Conservation (phyloP, 305 asterid genomes). For the Solanum hybrid region DNA sequence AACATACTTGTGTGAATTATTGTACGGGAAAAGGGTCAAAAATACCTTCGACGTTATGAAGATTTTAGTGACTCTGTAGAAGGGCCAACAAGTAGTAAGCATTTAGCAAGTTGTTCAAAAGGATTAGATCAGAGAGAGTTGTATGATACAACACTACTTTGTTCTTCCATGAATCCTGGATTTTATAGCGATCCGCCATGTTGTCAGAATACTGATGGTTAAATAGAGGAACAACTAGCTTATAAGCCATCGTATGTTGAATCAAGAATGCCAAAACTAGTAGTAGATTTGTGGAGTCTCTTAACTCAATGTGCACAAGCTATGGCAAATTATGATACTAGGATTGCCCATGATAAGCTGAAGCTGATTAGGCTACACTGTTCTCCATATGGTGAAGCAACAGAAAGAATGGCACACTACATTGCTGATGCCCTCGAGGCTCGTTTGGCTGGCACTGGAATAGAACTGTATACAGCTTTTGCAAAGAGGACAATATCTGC, state of each 20-base stretch:
- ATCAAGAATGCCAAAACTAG: conserved; percentile 13
- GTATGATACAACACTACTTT: conserved; percentile 19
- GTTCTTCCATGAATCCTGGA: conserved; percentile 11
- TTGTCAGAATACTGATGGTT: not conserved
- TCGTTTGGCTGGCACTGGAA: conserved; percentile 54
- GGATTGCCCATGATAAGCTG: conserved; percentile 32
- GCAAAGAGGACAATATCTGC: conserved; percentile 15
- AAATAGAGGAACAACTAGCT: not conserved
- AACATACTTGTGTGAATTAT: not conserved
- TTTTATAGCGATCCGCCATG: not conserved
- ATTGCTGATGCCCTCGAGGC: conserved; percentile 68
- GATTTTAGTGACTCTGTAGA: conserved; percentile 3
- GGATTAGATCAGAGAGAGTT: conserved; percentile 2
- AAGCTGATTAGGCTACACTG: conserved; percentile 43
- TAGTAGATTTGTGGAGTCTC: conserved; percentile 46
- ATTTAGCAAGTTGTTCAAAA: conserved; percentile 9
- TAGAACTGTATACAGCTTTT: conserved; percentile 23
- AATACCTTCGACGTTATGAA: not conserved
- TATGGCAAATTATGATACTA: conserved; percentile 34
- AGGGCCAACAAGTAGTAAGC: conserved; percentile 23
- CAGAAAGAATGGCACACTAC: conserved; percentile 57
- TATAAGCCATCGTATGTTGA: not conserved
- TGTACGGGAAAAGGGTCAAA: not conserved
- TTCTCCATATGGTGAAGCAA: conserved; percentile 53
- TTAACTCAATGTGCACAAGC: conserved; percentile 63